These are phyloP conservation scores for Cladophialophora exuberans DNA, from an alignment of 2,329 filamentous ascomycete genomes.

Conservation along the genomic window DNA sequence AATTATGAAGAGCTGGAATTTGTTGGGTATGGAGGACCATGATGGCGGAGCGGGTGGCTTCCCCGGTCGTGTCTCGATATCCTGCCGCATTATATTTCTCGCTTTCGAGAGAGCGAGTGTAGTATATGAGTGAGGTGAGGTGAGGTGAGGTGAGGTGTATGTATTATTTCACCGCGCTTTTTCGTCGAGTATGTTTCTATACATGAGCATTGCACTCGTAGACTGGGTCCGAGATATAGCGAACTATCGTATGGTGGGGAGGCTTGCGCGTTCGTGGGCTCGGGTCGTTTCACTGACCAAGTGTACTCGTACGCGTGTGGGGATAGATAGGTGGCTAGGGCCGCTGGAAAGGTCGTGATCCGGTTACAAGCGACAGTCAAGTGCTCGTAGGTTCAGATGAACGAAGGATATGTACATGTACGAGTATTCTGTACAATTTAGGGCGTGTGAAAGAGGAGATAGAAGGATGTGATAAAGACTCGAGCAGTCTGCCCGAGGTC, in stretches of 20 bases:
- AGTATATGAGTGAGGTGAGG: too few species aligned
- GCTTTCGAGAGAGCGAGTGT: too few species aligned
- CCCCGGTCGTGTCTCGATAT: conserved; percentile 13
- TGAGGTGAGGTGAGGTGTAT: too few species aligned
- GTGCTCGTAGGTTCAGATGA: too few species aligned
- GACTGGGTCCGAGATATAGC: neutral
- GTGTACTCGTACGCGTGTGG: too few species aligned
- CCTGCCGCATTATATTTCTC: conserved; percentile 15
- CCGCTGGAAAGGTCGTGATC: neutral
- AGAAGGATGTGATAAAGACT: neutral
- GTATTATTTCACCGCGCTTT: conserved; percentile 7
- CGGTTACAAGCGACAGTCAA: conserved; percentile 19
- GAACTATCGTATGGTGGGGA: neutral
- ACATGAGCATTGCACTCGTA: conserved; percentile 10
- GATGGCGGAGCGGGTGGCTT: conserved; percentile 47
- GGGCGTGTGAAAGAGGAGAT: neutral
- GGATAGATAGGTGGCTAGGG: neutral
- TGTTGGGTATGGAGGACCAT: conserved; percentile 70
- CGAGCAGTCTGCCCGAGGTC: too few species aligned
- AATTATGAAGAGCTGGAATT: conserved; percentile 71
- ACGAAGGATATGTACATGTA: too few species aligned
- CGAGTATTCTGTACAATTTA: too few species aligned
- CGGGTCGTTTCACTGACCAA: too few species aligned
- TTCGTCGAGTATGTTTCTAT: neutral
- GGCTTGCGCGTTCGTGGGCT: too few species aligned